Percentiles rank a stretch among this genome's conserved stretches.
phyloP scores from a whole-genome alignment of 805 yeast species.

The Pichia nanzhaoensis region DNA sequence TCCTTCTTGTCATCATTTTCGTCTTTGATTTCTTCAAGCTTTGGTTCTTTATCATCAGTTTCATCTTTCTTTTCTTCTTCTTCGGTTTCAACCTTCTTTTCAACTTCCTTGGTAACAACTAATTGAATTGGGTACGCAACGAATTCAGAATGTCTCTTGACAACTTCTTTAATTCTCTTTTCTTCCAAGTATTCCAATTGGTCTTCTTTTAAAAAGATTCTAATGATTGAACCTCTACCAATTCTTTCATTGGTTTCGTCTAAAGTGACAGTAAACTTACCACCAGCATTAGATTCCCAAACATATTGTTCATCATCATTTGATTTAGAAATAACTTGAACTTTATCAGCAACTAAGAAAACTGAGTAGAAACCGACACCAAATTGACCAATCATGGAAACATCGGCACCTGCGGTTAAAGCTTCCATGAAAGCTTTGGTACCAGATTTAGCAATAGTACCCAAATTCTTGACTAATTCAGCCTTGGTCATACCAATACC shows the following conservation, averaged over 20 bases:
- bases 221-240: constrained; percentile 91
- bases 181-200: constrained; percentile 99
- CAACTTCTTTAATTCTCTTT: constrained; percentile 98
- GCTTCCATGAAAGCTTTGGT: constrained; percentile 99
- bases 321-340: constrained; percentile 96
- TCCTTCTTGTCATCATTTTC: constrained; percentile 57
- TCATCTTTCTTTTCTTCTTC: constrained; percentile 52
- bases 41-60: constrained; percentile 45
- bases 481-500: constrained; percentile 99
- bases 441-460: constrained; percentile 99
- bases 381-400: constrained; percentile 99
- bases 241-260: constrained; percentile 83
- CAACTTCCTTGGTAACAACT: constrained; percentile 97
- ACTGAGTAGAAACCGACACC: constrained; percentile 99
- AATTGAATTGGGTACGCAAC: constrained; percentile 99
- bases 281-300: constrained; percentile 99
- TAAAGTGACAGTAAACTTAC: constrained; percentile 92
- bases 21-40: constrained; percentile 43
- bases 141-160: constrained; percentile 98
- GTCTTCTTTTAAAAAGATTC: constrained; percentile 97
- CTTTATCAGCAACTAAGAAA: constrained; percentile 98
- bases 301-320: constrained; percentile 99
- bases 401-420: constrained; percentile 98
- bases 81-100: constrained; percentile 89
- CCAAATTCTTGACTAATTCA: constrained; percentile 96